These are phyloP conservation scores for Mucuna pruriens DNA, from an alignment of 306 rosid genomes.

Conservation along the genomic window DNA sequence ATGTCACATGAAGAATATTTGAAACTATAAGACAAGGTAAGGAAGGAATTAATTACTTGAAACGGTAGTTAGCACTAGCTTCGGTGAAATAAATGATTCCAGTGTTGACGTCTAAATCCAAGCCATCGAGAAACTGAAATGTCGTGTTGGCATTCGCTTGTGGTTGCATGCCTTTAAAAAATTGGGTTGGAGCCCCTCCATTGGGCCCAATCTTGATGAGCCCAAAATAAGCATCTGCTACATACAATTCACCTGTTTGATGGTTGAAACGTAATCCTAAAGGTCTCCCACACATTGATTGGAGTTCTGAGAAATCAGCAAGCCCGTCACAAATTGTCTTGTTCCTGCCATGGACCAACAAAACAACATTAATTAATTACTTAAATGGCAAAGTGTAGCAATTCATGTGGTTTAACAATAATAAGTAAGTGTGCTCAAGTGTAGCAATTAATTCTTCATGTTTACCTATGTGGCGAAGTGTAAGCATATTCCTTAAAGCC, in stretches of 20 bases:
- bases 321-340: conserved; percentile 54
- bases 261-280: conserved; percentile 52
- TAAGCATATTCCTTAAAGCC: conserved; percentile 46
- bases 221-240: conserved; percentile 56
- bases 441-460: background rate
- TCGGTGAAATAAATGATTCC: conserved; percentile 56
- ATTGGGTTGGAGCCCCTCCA: conserved; percentile 41
- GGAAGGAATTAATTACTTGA: conserved; percentile 36
- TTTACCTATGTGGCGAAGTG: conserved; percentile 52
- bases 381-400: too few species aligned
- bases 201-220: conserved; percentile 36
- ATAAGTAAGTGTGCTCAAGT: too few species aligned
- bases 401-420: too few species aligned
- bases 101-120: conserved; percentile 48
- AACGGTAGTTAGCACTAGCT: conserved; percentile 40
- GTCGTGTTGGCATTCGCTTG: conserved; percentile 18
- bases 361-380: background rate
- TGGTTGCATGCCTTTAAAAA: background rate
- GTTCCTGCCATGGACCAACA: conserved; percentile 36
- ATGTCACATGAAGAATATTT: too few species aligned
- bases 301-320: conserved; percentile 43
- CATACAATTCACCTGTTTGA: conserved; percentile 39
- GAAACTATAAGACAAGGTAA: too few species aligned
- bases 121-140: conserved; percentile 32
- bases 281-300: conserved; percentile 63